A percentile compares a stretch with the other conserved stretches of the same genome.
These are phyloP conservation scores for Aspergillus jensenii DNA, from an alignment of 2,329 filamentous ascomycete species.

Conservation along the genomic window DNA sequence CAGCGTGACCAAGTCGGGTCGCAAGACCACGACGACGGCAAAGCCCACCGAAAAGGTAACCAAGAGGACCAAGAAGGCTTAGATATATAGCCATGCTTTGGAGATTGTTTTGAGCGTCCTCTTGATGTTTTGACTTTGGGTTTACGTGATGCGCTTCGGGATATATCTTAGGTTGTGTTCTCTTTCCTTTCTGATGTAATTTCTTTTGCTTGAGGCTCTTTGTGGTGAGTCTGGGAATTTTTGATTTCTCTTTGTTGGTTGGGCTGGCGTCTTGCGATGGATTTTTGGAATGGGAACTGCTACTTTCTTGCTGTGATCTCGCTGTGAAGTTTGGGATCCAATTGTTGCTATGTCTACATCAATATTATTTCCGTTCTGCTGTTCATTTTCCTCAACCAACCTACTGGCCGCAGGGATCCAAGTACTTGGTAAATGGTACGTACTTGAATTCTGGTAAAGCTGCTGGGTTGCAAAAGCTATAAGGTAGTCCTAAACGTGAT, in stretches of 20 bases:
- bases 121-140: constrained; percentile 18
- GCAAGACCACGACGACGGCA: constrained; percentile 69
- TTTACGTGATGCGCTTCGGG: constrained; percentile 18
- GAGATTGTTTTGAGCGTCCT: constrained; percentile 19
- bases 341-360: constrained; percentile 15
- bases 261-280: constrained; percentile 39
- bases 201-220: constrained; percentile 26
- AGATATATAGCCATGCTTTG: constrained; percentile 8
- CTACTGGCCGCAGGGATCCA: too few relatives aligned
- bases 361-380: background rate
- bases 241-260: constrained; percentile 27
- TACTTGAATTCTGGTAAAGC: background rate
- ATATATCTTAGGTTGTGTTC: constrained; percentile 25
- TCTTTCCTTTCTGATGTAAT: constrained; percentile 31
- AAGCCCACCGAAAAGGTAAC: constrained; percentile 49
- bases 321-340: constrained; percentile 21
- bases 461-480: too few relatives aligned
- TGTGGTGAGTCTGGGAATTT: constrained; percentile 23
- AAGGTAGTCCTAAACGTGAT: too few relatives aligned
- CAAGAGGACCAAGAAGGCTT: constrained; percentile 48
- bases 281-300: constrained; percentile 32
- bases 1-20: constrained; percentile 82
- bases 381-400: background rate
- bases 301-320: constrained; percentile 19
- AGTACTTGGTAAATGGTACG: background rate